Percentiles rank a stretch among this genome's conserved stretches.
Evolutionary conservation across 192 early-diverging fungal species (phyloP).

Genomic region (Coemansia sp.): DNA sequence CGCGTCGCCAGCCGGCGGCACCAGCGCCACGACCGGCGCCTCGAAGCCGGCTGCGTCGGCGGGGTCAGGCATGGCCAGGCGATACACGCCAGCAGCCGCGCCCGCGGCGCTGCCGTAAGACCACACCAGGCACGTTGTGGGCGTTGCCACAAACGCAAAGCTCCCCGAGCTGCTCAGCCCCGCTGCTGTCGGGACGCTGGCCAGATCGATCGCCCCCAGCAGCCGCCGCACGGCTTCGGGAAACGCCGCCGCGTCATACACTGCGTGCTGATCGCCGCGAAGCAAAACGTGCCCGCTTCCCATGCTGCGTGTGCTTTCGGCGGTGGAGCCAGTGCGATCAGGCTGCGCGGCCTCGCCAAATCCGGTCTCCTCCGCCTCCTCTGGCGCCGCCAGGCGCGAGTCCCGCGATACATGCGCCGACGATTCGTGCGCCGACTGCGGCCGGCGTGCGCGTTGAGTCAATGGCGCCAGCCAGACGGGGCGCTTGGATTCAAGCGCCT

Average conservation of each 20-base stretch:
- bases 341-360: background rate
- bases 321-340: background rate
- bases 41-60: background rate
- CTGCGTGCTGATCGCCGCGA: constrained; percentile 30
- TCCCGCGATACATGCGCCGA: too few relatives aligned
- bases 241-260: constrained; percentile 16
- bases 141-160: constrained; percentile 38
- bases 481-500: constrained; percentile 3
- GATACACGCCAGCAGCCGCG: constrained; percentile 14
- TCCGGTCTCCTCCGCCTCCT: background rate
- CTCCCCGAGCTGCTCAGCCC: constrained; percentile 10
- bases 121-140: constrained; percentile 30
- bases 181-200: constrained; percentile 4
- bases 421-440: background rate
- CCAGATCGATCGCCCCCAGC: constrained; percentile 3
- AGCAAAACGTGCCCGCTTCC: constrained; percentile 6
- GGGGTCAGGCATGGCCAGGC: constrained; percentile 27
- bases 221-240: constrained; percentile 14
- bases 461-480: constrained; percentile 12
- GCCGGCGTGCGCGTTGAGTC: background rate
- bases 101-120: constrained; percentile 3
- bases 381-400: too few relatives aligned
- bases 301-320: too few relatives aligned
- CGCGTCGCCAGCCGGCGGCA: background rate
- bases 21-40: constrained; percentile 22